phyloP scores from a whole-genome alignment of 2,329 filamentous ascomycete genomes.

The Coniochaeta sp. region DNA sequence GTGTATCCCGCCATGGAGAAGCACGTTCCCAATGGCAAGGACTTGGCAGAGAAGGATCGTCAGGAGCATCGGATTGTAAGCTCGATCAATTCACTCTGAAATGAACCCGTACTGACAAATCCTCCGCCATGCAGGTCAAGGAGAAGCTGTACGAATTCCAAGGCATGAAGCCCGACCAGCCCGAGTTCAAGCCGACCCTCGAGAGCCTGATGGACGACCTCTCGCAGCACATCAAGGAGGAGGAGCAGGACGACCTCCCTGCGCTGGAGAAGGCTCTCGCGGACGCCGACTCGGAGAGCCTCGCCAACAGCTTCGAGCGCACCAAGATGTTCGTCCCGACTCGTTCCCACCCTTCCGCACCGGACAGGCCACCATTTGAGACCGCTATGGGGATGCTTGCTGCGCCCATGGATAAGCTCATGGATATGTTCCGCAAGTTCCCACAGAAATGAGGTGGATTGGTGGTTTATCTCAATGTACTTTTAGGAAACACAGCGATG shows the following conservation, averaged over 20 bases:
- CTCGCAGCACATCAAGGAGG: slow-evolving; percentile 37
- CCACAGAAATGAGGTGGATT: slow-evolving; percentile 15
- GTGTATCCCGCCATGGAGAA: slow-evolving; percentile 47
- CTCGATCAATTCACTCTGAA: not conserved
- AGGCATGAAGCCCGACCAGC: slow-evolving; percentile 27
- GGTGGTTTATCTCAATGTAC: not conserved
- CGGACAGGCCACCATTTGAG: slow-evolving; percentile 47
- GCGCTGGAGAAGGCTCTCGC: slow-evolving; percentile 35
- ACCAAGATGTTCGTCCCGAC: slow-evolving; percentile 48
- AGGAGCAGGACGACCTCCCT: slow-evolving; percentile 41
- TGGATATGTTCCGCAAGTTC: slow-evolving; percentile 43
- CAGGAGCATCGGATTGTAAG: slow-evolving; percentile 34
- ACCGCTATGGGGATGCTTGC: slow-evolving; percentile 43
- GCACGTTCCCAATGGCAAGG: slow-evolving; percentile 32
- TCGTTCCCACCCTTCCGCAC: slow-evolving; percentile 38
- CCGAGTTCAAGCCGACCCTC: slow-evolving; percentile 30
- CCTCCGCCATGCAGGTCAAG: slow-evolving; percentile 35
- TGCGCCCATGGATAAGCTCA: slow-evolving; percentile 48
- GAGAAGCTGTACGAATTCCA: slow-evolving; percentile 42
- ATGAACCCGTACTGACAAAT: not conserved
- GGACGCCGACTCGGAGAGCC: slow-evolving; percentile 21
- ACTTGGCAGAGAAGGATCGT: slow-evolving; percentile 38
- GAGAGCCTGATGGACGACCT: slow-evolving; percentile 27
- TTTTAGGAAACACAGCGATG: not conserved
- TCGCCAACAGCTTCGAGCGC: slow-evolving; percentile 34